Evolutionary conservation across 352 stramenopile species (phyloP).

Genomic region (Aphanomyces invadans): DNA sequence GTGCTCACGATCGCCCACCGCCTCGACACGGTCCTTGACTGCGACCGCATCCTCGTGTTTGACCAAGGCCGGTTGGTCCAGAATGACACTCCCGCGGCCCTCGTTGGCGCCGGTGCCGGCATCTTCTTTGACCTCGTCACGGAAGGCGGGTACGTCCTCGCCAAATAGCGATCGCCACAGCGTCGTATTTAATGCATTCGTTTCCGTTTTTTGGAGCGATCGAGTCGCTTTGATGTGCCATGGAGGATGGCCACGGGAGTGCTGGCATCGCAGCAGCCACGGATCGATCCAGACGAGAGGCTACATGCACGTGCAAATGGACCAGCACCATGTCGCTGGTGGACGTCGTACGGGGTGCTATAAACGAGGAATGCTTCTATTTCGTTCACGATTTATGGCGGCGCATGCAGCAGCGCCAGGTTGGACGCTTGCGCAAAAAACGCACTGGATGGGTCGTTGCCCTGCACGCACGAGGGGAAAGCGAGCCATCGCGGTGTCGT

Average conservation of each 20-base stretch:
- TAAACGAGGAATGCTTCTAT: too few relatives aligned
- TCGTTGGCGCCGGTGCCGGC: constrained; percentile 38
- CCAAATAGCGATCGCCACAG: background rate
- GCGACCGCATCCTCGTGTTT: constrained; percentile 94
- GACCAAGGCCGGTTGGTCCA: constrained; percentile 85
- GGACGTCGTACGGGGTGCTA: too few relatives aligned
- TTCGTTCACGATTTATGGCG: too few relatives aligned
- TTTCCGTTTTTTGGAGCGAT: too few relatives aligned
- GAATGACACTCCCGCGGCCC: constrained; percentile 60
- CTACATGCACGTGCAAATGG: too few relatives aligned
- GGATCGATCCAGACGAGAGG: too few relatives aligned
- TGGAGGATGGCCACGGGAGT: too few relatives aligned
- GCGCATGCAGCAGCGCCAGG: too few relatives aligned
- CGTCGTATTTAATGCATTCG: background rate
- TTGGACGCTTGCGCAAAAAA: too few relatives aligned
- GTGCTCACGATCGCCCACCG: constrained; percentile 97
- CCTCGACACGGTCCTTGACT: constrained; percentile 97
- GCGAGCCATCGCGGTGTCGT: background rate
- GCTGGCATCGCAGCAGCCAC: too few relatives aligned
- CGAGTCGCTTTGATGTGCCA: too few relatives aligned
- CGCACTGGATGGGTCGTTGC: constrained; percentile 19
- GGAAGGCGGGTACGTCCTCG: constrained; percentile 32
- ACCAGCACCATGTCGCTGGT: too few relatives aligned
- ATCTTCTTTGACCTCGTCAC: constrained; percentile 40
- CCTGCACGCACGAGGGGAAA: constrained; percentile 14